Conservation (phyloP, 2,329 filamentous ascomycete genomes). For the Clonostachys chloroleuca region DNA sequence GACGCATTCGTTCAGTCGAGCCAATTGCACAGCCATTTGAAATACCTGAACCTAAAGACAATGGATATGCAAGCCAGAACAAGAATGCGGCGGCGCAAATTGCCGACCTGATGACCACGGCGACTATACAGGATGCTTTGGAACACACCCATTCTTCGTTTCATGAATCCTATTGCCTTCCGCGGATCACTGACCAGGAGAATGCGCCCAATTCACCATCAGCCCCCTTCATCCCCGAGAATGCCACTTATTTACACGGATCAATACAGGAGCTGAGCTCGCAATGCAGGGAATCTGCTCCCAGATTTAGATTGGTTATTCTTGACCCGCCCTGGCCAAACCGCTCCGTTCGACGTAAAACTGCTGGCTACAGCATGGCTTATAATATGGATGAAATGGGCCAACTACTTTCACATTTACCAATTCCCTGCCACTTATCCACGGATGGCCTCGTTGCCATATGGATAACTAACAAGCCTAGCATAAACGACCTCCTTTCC, state of each 20-base stretch:
- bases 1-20: conserved; percentile 39
- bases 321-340: conserved; percentile 83
- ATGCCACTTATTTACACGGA: conserved; percentile 41
- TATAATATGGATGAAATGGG: conserved; percentile 39
- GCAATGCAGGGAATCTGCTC: conserved; percentile 34
- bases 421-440: conserved; percentile 50
- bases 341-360: conserved; percentile 62
- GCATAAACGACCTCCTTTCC: conserved; percentile 50
- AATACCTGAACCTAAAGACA: conserved; percentile 42
- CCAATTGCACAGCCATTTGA: conserved; percentile 39
- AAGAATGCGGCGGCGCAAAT: conserved; percentile 40
- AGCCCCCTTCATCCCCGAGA: conserved; percentile 29
- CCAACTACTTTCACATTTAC: conserved; percentile 46
- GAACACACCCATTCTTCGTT: conserved; percentile 11
- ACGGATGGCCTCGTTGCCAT: conserved; percentile 58
- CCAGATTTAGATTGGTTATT: conserved; percentile 62
- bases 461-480: conserved; percentile 73
- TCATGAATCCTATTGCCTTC: conserved; percentile 1
- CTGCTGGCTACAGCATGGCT: conserved; percentile 41
- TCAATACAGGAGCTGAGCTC: conserved; percentile 34
- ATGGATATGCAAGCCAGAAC: conserved; percentile 12
- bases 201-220: not conserved
- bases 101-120: conserved; percentile 48
- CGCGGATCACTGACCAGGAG: not conserved
- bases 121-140: conserved; percentile 38